Evolutionary conservation across 2,329 filamentous ascomycete genomes (phyloP).

Genomic region (Aspergillus ochraceus): DNA sequence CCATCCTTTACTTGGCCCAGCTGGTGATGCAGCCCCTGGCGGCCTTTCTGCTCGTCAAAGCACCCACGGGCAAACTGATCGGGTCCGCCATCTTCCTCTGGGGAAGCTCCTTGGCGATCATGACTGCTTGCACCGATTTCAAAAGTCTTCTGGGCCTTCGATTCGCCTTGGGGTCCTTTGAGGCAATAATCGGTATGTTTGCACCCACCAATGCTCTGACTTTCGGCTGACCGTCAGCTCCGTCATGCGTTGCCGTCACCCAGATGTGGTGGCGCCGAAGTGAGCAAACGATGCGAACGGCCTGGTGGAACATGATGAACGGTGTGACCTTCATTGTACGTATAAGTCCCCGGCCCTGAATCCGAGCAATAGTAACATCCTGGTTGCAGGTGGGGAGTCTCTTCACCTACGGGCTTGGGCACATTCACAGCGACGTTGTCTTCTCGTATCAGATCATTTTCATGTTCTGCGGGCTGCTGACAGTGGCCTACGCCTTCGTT

Average conservation of each 20-base stretch:
- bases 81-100: constrained; percentile 54
- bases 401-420: constrained; percentile 59
- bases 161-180: constrained; percentile 45
- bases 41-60: constrained; percentile 44
- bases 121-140: constrained; percentile 54
- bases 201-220: background rate
- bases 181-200: constrained; percentile 23
- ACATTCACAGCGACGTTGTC: constrained; percentile 51
- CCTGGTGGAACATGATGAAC: constrained; percentile 63
- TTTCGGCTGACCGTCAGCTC: constrained; percentile 28
- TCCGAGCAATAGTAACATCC: background rate
- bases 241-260: constrained; percentile 58
- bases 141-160: constrained; percentile 47
- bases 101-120: constrained; percentile 53
- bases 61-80: constrained; percentile 56
- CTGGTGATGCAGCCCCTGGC: constrained; percentile 59
- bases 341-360: background rate
- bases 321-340: constrained; percentile 55
- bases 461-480: constrained; percentile 54
- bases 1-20: constrained; percentile 61
- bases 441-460: constrained; percentile 50
- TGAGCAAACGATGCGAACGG: constrained; percentile 59
- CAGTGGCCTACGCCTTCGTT: constrained; percentile 48
- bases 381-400: constrained; percentile 48
- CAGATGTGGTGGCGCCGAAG: constrained; percentile 63